Base-by-base conservation (phyloP, 305 asterid genomes). In the Petunia hybrid region DNA sequence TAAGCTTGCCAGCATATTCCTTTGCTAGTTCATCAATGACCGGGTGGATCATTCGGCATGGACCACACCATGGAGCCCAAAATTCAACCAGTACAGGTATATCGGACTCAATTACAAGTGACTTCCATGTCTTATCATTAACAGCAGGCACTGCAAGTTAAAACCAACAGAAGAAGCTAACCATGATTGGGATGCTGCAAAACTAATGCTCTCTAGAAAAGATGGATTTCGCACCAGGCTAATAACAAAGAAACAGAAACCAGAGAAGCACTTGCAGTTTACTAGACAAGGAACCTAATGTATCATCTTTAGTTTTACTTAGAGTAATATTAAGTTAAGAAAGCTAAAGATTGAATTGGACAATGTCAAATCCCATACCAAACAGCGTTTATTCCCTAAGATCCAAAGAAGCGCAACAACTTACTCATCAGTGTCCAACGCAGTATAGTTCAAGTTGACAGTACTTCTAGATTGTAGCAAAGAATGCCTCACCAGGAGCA, bases 51-150 rank as follows among this genome's bases (percentile, higher is more conserved):
- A 95, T 95, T 57, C 92, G 92, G 87, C 99, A 95, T 0, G 99
- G 99, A 56, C 99, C 98, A 55, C 99, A 95, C 98, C 98, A 95
- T 0, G 98, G 98, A 39, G 99, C 99, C 98, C 99, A 95, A 77
- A 95, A 95, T 83, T 95, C 99, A 55, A 95, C 97, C 84, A 95
- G 80, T 65, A 95, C 98, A 38, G 98, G 96, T 22, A 60, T 7
- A 46, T 85, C 83, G 40, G 85, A 82, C 59, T 83, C 91, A 0
- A 92, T 89, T 5, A 95, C 98, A 22, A 46, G 67, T 5, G 90
- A 51, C 81, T 93, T 79, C 98, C 99, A 95, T 66, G 81, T 46
- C 10, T 88, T 78, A 13, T 93, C 97, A 70, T 69, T 78, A 80
- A 91, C 88, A 42, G 86, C 82, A 60, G 90, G 81, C 83, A 95